These are phyloP conservation scores for Xylariales sp. DNA, from an alignment of 2,329 filamentous ascomycete species.

Conservation along the genomic window DNA sequence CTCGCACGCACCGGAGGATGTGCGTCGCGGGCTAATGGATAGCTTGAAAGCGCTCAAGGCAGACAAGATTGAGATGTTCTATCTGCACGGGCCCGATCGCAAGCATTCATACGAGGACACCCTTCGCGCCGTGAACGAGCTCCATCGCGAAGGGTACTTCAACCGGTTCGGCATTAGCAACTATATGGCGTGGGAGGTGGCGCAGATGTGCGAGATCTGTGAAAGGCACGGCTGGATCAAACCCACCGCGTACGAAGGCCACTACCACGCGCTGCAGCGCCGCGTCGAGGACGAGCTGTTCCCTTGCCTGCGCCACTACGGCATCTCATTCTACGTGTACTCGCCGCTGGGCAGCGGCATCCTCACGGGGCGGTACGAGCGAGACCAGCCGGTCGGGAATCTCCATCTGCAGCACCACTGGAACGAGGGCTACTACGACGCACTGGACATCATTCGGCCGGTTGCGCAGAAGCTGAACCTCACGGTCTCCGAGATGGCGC, in stretches of 20 bases:
- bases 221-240: constrained; percentile 54
- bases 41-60: constrained; percentile 50
- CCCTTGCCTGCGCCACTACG: constrained; percentile 55
- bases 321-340: constrained; percentile 59
- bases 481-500: constrained; percentile 53
- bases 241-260: constrained; percentile 60
- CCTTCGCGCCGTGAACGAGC: constrained; percentile 56
- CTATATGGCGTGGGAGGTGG: constrained; percentile 58
- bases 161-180: constrained; percentile 61
- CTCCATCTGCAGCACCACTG: constrained; percentile 22
- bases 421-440: constrained; percentile 32
- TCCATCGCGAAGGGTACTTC: constrained; percentile 47
- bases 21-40: constrained; percentile 48
- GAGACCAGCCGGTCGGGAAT: constrained; percentile 15
- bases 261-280: constrained; percentile 60
- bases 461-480: constrained; percentile 52
- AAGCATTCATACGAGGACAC: constrained; percentile 56
- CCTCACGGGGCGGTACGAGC: constrained; percentile 31
- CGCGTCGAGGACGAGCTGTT: constrained; percentile 57
- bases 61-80: constrained; percentile 39
- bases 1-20: constrained; percentile 45
- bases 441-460: constrained; percentile 42
- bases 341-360: constrained; percentile 42
- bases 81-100: constrained; percentile 58
- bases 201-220: constrained; percentile 57